Evolutionary conservation across 805 yeast species (phyloP).

Genomic region (Metschnikowia matae): DNA sequence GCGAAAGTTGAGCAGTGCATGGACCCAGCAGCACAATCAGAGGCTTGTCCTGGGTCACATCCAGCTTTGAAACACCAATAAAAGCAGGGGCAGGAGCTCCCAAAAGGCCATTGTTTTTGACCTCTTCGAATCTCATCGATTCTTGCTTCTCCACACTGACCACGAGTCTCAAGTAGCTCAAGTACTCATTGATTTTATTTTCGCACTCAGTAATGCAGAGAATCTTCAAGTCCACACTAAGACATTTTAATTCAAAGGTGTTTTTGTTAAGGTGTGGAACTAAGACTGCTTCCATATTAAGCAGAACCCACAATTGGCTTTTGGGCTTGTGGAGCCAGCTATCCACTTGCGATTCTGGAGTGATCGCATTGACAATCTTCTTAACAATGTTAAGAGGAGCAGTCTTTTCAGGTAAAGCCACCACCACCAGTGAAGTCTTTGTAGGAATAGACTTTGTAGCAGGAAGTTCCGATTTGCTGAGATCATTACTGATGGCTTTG

Average conservation of each 20-base stretch:
- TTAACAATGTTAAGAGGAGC: not conserved
- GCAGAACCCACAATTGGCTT: not conserved
- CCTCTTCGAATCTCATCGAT: not conserved
- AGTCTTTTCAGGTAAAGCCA: too few species aligned
- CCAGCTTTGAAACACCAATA: not conserved
- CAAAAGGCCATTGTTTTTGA: not conserved
- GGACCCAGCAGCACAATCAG: not conserved
- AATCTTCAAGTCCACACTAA: not conserved
- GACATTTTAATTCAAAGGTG: not conserved
- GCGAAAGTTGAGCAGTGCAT: not conserved
- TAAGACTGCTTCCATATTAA: not conserved
- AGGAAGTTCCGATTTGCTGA: too few species aligned
- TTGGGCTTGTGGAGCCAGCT: constrained; percentile 1
- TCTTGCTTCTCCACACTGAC: not conserved
- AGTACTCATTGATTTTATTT: too few species aligned
- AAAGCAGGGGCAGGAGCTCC: not conserved
- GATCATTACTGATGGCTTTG: too few species aligned
- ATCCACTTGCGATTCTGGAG: not conserved
- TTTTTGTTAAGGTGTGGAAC: not conserved
- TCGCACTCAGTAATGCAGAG: too few species aligned
- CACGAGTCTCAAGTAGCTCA: not conserved
- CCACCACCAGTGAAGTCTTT: too few species aligned
- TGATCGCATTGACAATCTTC: not conserved
- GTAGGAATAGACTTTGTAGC: too few species aligned
- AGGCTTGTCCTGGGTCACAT: not conserved